These are phyloP conservation scores for Pyrenula massariospora DNA, from an alignment of 495 filamentous ascomycete species.

Conservation along the genomic window DNA sequence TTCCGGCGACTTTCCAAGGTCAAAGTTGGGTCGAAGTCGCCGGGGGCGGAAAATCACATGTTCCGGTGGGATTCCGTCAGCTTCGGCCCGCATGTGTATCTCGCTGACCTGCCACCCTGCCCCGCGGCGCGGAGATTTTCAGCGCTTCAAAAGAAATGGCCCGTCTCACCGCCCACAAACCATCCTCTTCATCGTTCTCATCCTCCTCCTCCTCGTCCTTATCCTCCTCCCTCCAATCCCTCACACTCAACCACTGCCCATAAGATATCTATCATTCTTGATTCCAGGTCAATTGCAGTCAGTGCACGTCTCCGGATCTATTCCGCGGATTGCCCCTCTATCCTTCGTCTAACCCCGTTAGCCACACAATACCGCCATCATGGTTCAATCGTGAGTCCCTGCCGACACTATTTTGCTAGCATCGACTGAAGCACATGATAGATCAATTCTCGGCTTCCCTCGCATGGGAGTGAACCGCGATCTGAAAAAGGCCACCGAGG, in stretches of 20 bases:
- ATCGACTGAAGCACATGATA: slow-evolving; percentile 12
- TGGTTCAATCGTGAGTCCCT: slow-evolving; percentile 64
- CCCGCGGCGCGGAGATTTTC: neutral
- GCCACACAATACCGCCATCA: slow-evolving; percentile 39
- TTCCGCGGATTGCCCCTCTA: slow-evolving; percentile 5
- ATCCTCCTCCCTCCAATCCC: no score
- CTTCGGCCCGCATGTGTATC: no score
- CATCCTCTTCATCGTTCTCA: neutral
- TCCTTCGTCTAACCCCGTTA: slow-evolving; percentile 8
- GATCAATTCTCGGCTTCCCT: slow-evolving; percentile 68
- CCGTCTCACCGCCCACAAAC: slow-evolving; percentile 1
- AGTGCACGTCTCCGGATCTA: no score
- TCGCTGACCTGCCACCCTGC: no score
- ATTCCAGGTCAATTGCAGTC: no score
- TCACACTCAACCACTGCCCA: no score
- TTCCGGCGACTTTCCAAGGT: no score
- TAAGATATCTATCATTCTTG: no score
- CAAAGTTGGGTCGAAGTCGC: no score
- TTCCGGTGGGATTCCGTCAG: no score
- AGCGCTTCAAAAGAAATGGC: neutral
- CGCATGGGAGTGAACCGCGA: slow-evolving; percentile 97
- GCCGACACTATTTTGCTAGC: slow-evolving; percentile 10
- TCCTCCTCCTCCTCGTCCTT: slow-evolving; percentile 12
- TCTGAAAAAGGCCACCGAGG: slow-evolving; percentile 98
- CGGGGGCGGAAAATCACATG: no score